phyloP scores from a whole-genome alignment of 2,329 filamentous ascomycete genomes.

The Beauveria pseudobassiana region DNA sequence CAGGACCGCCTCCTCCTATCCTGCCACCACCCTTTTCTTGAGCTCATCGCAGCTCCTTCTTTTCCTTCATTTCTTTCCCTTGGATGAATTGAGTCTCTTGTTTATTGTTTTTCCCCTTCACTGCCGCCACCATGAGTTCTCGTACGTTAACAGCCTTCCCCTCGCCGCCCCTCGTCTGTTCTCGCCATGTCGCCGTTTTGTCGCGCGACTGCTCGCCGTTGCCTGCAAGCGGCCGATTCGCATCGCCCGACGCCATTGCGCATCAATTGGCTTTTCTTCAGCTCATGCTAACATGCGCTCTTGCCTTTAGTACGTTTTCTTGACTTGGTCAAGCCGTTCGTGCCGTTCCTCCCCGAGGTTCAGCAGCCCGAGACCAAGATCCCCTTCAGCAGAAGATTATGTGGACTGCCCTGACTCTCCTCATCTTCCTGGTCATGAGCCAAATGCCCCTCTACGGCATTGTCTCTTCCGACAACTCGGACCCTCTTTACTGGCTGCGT shows the following conservation, averaged over 20 bases:
- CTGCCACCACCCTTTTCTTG: conserved; percentile 24
- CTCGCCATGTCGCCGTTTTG: not conserved
- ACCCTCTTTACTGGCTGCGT: conserved; percentile 98
- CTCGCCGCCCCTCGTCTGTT: not conserved
- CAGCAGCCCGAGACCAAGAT: conserved; percentile 97
- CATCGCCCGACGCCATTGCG: conserved; percentile 20
- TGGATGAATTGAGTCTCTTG: conserved; percentile 35
- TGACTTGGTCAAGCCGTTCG: conserved; percentile 98
- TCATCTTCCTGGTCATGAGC: conserved; percentile 99
- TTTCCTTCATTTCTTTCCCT: conserved; percentile 26
- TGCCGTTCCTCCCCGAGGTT: conserved; percentile 98
- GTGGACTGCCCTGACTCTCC: conserved; percentile 88
- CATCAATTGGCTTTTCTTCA: conserved; percentile 9
- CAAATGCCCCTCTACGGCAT: conserved; percentile 99
- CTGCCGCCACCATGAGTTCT: conserved; percentile 44
- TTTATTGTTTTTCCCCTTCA: conserved; percentile 22
- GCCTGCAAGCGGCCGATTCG: conserved; percentile 15
- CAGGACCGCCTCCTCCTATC: conserved; percentile 26
- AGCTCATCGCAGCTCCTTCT: conserved; percentile 32
- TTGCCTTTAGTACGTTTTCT: conserved; percentile 79
- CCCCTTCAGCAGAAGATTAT: conserved; percentile 97
- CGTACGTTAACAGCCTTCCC: conserved; percentile 33
- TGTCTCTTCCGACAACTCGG: conserved; percentile 95
- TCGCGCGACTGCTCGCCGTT: conserved; percentile 10
- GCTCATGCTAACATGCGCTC: conserved; percentile 21